Conservation (phyloP, 2,329 filamentous ascomycete species). For the Paraconiothyrium sp. region DNA sequence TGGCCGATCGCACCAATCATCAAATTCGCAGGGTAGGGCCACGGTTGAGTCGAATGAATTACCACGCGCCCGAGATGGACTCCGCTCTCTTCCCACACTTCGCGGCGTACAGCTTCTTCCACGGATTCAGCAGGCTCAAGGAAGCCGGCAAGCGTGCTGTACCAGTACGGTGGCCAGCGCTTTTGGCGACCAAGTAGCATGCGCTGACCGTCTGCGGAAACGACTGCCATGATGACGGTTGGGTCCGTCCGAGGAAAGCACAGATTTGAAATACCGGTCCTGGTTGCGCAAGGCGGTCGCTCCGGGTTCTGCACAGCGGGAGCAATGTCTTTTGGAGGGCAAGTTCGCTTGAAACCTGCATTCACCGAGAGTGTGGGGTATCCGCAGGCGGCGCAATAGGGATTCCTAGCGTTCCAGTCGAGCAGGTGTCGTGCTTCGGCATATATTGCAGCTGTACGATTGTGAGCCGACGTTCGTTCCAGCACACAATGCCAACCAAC, state of each 20-base stretch:
- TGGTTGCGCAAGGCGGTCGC: constrained; percentile 79
- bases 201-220: constrained; percentile 79
- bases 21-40: constrained; percentile 63
- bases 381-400: constrained; percentile 91
- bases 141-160: constrained; percentile 77
- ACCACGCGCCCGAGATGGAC: constrained; percentile 60
- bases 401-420: constrained; percentile 94
- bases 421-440: constrained; percentile 87
- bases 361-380: constrained; percentile 81
- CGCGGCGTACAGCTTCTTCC: constrained; percentile 61
- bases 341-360: constrained; percentile 82
- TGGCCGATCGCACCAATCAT: constrained; percentile 80
- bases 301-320: constrained; percentile 57
- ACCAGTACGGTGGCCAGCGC: constrained; percentile 85
- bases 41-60: constrained; percentile 62
- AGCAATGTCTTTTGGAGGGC: constrained; percentile 74
- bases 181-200: constrained; percentile 86
- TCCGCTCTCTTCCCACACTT: constrained; percentile 62
- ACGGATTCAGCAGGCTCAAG: constrained; percentile 62
- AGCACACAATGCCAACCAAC: constrained; percentile 54
- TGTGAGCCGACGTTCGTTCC: constrained; percentile 10
- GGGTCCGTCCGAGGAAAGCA: constrained; percentile 93
- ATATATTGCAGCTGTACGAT: constrained; percentile 78
- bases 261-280: constrained; percentile 87
- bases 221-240: constrained; percentile 92